Evolutionary conservation across 1,284 basidiomycete species (phyloP).

Genomic region (Hymenochaete sp.): DNA sequence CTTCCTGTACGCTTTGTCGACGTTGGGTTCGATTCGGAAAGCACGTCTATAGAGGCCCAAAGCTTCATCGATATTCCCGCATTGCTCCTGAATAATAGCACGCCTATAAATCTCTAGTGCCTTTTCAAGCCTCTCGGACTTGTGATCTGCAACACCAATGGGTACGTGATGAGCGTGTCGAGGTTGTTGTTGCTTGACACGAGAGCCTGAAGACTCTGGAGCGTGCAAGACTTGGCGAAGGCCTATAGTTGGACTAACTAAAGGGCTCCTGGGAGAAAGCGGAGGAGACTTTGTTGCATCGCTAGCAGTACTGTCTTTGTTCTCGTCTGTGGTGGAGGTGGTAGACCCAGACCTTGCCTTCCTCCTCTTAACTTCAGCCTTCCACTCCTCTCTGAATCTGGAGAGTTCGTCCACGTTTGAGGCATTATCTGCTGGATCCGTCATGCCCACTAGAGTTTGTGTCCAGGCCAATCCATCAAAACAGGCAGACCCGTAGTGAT

Average conservation of each 20-base stretch:
- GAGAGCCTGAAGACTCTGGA: not conserved
- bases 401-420: constrained; percentile 46
- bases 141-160: constrained; percentile 1
- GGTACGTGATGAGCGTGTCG: not conserved
- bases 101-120: constrained; percentile 62
- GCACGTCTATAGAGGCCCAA: constrained; percentile 68
- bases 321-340: too few species aligned
- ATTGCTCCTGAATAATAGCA: constrained; percentile 67
- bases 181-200: not conserved
- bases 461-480: too few species aligned
- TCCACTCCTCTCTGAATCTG: constrained; percentile 68
- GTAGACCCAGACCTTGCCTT: not conserved
- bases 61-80: constrained; percentile 66
- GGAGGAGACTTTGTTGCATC: constrained; percentile 9
- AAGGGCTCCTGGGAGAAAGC: not conserved
- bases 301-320: not conserved
- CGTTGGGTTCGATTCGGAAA: constrained; percentile 64
- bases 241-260: too few species aligned
- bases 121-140: constrained; percentile 7
- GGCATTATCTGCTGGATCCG: not conserved
- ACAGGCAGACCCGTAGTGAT: too few species aligned
- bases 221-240: not conserved
- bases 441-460: not conserved
- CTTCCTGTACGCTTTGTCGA: constrained; percentile 53
- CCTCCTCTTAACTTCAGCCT: constrained; percentile 50